phyloP scores from a whole-genome alignment of 345 rosid species.

The Passiflora organensis region DNA sequence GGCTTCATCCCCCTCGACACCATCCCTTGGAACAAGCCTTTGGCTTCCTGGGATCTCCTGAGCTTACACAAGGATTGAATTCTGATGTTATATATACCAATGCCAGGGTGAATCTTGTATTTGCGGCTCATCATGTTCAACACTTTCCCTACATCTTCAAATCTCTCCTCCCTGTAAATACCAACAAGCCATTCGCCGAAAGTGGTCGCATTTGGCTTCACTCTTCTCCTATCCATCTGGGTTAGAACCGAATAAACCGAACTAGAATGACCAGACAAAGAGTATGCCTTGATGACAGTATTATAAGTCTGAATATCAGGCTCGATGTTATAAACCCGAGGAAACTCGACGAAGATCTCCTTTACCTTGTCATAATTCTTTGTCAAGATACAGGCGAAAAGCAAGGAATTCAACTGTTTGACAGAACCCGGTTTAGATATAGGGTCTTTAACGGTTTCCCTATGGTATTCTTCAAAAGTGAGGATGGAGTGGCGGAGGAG shows the following conservation, averaged over 20 bases:
- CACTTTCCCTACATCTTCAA: conserved; percentile 64
- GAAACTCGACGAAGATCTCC: conserved; percentile 55
- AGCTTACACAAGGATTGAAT: conserved; percentile 63
- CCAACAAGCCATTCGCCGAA: conserved; percentile 60
- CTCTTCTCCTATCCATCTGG: conserved; percentile 66
- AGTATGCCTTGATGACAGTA: conserved; percentile 53
- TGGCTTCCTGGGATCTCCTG: conserved; percentile 54
- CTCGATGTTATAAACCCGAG: conserved; percentile 39
- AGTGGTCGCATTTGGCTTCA: conserved; percentile 41
- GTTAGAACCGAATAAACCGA: conserved; percentile 62
- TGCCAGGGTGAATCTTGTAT: conserved; percentile 34
- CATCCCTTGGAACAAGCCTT: conserved; percentile 54
- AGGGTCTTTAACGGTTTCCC: neutral
- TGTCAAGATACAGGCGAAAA: conserved; percentile 61
- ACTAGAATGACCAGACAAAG: conserved; percentile 53
- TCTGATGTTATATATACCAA: conserved; percentile 48
- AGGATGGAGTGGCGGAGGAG: conserved; percentile 58
- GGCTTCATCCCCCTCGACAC: conserved; percentile 41
- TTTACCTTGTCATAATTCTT: conserved; percentile 54
- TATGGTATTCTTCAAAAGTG: conserved; percentile 51
- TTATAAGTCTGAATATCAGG: conserved; percentile 64
- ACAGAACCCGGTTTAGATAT: conserved; percentile 31
- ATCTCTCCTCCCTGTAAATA: conserved; percentile 65
- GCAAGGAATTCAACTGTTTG: conserved; percentile 55
- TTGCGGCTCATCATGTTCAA: conserved; percentile 51